A percentile compares a stretch with the other conserved stretches of the same genome.
Conservation (phyloP, 495 filamentous ascomycete genomes). For the Baudoinia panamericana region DNA sequence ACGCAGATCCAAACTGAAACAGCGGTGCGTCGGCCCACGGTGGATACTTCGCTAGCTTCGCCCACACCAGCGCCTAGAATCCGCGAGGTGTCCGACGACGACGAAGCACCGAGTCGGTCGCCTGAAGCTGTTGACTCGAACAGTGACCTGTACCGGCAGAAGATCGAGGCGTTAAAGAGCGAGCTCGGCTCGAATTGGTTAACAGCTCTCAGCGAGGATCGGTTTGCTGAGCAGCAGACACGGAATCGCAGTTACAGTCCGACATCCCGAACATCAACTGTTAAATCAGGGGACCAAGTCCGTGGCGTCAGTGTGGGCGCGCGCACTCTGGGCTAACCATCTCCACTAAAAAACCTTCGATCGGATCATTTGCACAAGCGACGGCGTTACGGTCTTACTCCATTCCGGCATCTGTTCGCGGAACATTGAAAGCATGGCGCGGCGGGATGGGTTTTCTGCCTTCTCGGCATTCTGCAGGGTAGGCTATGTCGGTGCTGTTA, state of each 20-base stretch:
- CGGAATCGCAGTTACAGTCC: conserved; percentile 14
- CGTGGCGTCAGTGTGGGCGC: conserved; percentile 14
- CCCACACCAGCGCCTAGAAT: conserved; percentile 12
- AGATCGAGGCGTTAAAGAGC: conserved; percentile 69
- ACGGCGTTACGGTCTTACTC: conserved; percentile 11
- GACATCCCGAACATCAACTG: conserved; percentile 5
- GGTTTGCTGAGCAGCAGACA: conserved; percentile 10
- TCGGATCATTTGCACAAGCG: conserved; percentile 6
- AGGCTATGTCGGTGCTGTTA: too few species aligned
- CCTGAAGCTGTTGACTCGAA: conserved; percentile 51
- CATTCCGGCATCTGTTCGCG: not conserved
- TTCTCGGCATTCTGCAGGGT: not conserved
- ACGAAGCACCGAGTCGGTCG: conserved; percentile 26
- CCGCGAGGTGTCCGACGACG: conserved; percentile 9
- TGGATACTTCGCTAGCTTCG: conserved; percentile 11
- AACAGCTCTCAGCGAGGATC: conserved; percentile 66
- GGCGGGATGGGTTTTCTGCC: not conserved
- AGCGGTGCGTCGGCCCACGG: conserved; percentile 3
- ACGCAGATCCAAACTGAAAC: conserved; percentile 1
- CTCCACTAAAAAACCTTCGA: not conserved
- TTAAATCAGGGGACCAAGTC: not conserved
- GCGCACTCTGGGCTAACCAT: conserved; percentile 14
- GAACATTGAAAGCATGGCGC: conserved; percentile 5
- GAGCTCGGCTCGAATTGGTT: conserved; percentile 79
- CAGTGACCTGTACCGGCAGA: conserved; percentile 68